Conservation (phyloP, 116 monocot species). For the Phalaenopsis hybrid region DNA sequence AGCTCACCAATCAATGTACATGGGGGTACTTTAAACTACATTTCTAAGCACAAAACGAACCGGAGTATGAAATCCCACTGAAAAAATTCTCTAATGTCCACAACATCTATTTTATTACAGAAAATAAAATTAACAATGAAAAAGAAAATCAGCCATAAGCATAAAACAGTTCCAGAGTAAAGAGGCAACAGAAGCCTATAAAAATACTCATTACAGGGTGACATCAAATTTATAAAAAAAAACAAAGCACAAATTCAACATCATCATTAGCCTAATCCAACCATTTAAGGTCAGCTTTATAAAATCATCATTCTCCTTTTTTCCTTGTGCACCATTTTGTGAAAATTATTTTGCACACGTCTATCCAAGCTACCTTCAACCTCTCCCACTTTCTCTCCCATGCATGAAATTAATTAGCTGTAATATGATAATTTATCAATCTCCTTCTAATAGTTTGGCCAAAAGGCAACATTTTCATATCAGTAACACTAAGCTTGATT, state of each 20-base stretch:
- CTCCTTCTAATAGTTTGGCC: no score
- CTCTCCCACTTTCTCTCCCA: not conserved
- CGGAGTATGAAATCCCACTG: not conserved
- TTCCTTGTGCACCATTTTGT: not conserved
- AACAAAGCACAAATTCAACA: not conserved
- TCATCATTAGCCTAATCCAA: not conserved
- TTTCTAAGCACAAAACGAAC: not conserved
- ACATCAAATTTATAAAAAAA: not conserved
- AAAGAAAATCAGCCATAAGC: not conserved
- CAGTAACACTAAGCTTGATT: not conserved
- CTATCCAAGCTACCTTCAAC: not conserved
- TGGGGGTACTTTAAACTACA: not conserved
- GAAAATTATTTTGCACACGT: not conserved
- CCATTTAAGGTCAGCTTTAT: not conserved
- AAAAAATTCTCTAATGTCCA: not conserved
- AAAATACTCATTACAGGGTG: not conserved
- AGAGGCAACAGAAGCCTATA: not conserved
- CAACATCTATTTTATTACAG: not conserved
- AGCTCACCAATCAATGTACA: not conserved
- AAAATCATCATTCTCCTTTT: not conserved
- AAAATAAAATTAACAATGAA: not conserved
- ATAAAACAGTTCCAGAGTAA: not conserved
- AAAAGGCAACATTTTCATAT: not conserved
- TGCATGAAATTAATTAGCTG: no score
- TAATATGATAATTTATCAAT: no score